phyloP scores from a whole-genome alignment of 2,329 filamentous ascomycete genomes.

The Acephala macrosclerotiorum region DNA sequence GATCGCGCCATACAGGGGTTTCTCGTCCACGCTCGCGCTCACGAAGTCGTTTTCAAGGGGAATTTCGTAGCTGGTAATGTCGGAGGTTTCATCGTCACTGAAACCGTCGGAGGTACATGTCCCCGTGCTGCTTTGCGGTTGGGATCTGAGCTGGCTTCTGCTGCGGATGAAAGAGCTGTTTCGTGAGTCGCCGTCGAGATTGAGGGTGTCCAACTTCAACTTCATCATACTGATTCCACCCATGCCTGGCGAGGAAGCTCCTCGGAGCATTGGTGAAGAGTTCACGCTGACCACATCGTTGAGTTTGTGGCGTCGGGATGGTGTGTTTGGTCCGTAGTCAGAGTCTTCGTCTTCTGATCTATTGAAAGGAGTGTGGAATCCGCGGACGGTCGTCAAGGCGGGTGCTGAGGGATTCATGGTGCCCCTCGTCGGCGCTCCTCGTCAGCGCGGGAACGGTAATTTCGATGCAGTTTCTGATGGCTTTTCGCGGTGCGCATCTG shows the following conservation, averaged over 20 bases:
- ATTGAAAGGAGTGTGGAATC: constrained; percentile 45
- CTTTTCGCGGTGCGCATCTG: constrained; percentile 44
- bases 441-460: constrained; percentile 44
- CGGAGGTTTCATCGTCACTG: constrained; percentile 70
- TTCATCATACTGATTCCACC: constrained; percentile 86
- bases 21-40: constrained; percentile 64
- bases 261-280: constrained; percentile 66
- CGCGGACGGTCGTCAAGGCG: constrained; percentile 43
- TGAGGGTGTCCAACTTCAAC: constrained; percentile 80
- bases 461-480: constrained; percentile 44
- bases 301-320: constrained; percentile 44
- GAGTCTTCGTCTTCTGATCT: constrained; percentile 63
- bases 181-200: constrained; percentile 63
- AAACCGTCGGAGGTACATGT: constrained; percentile 45
- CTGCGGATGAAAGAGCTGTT: constrained; percentile 63
- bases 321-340: constrained; percentile 53
- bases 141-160: constrained; percentile 62
- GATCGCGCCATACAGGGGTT: constrained; percentile 50
- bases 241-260: constrained; percentile 53
- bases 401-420: constrained; percentile 42
- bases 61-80: constrained; percentile 85
- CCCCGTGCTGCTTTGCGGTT: constrained; percentile 57
- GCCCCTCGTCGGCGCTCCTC: constrained; percentile 46
- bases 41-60: constrained; percentile 85
- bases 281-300: constrained; percentile 58